phyloP scores from a whole-genome alignment of 179 eudicot genomes.

The Silene noctiflora region DNA sequence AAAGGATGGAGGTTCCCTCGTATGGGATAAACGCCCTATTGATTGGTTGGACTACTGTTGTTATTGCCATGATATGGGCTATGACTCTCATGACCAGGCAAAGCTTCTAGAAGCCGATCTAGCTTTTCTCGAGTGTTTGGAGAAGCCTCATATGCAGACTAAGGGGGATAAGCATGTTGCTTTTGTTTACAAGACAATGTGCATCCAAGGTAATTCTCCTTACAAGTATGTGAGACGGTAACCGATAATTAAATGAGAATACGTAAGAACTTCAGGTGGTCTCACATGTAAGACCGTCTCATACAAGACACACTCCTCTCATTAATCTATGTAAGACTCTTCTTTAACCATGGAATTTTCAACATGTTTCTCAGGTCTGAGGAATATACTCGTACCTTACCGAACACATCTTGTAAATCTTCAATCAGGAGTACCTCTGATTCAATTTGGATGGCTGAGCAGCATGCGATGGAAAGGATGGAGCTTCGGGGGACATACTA shows the following conservation, averaged over 20 bases:
- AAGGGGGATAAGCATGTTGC: constrained; percentile 76
- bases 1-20: constrained; percentile 70
- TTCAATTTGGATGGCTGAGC: constrained; percentile 71
- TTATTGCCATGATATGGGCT: constrained; percentile 96
- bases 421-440: constrained; percentile 41
- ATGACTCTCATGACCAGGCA: constrained; percentile 83
- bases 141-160: constrained; percentile 60
- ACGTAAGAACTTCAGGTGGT: not conserved
- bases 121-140: constrained; percentile 90
- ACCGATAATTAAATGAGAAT: no score
- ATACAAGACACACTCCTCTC: not conserved
- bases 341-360: not conserved
- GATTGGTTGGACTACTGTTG: constrained; percentile 98
- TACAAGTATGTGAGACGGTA: not conserved
- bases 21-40: constrained; percentile 94
- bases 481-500: constrained; percentile 28
- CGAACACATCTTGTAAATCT: constrained; percentile 69
- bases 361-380: constrained; percentile 57
- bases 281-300: not conserved
- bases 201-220: constrained; percentile 61
- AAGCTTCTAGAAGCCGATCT: constrained; percentile 92
- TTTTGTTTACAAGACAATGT: constrained; percentile 69
- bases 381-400: constrained; percentile 80
- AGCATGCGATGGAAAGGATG: constrained; percentile 64
- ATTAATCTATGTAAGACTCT: not conserved